Evolutionary conservation across 331 rosid species (phyloP).

Genomic region (Quercus lobata): DNA sequence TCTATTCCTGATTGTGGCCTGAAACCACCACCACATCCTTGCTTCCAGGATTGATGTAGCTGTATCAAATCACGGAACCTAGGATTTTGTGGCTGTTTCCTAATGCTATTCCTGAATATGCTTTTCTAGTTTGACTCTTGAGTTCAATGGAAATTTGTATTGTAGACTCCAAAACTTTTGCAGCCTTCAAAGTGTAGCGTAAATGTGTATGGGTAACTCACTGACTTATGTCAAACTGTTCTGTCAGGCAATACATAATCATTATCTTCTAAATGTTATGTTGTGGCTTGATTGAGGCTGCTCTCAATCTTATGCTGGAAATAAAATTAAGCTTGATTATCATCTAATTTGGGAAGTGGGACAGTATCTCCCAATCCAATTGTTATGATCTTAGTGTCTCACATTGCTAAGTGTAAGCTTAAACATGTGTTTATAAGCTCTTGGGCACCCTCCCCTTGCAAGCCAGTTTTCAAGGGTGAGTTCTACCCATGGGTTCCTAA

Average conservation of each 20-base stretch:
- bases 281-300: neutral
- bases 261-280: neutral
- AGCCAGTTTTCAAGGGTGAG: too few species aligned
- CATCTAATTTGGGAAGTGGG: neutral
- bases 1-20: neutral
- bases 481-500: too few species aligned
- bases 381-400: too few species aligned
- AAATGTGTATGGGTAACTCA: neutral
- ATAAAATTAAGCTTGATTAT: neutral
- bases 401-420: too few species aligned
- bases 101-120: neutral
- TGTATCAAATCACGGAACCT: neutral
- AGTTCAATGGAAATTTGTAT: neutral
- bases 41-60: neutral
- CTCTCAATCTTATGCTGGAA: neutral
- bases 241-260: neutral
- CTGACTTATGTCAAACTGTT: neutral
- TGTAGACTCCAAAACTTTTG: neutral
- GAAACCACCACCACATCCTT: neutral
- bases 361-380: neutral
- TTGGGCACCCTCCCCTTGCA: too few species aligned
- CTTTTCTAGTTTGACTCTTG: neutral
- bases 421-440: too few species aligned
- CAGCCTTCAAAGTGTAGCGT: neutral
- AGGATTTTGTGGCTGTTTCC: neutral